Base-by-base conservation (phyloP, 768 basidiomycete genomes). In the Clavaria fumosa region DNA sequence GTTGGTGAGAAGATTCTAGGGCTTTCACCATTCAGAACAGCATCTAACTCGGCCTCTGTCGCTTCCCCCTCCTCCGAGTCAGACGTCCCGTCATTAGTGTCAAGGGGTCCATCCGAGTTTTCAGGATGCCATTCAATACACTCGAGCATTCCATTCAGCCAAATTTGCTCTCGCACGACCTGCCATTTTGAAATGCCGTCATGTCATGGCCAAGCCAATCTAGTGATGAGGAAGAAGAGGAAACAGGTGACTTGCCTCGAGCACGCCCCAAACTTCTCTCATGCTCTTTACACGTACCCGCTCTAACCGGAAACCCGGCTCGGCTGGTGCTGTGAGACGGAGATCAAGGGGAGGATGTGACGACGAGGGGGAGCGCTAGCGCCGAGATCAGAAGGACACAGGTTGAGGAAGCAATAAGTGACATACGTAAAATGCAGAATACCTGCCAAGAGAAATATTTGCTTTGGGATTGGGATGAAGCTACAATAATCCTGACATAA, bases 111-210 rank as follows among this genome's bases (percentile, higher is more conserved):
- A 22, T 53, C 48, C 10, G 60, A 42, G 7, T 59, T 62, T 47
- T 83, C 79, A 3, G 71, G 62, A 19, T 55, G 53, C 83, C 84
- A 88, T 9, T 67, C 55, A 31, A 69, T 72, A 31, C 67, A 63
- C 3, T 59, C 48, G 15, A 88, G 53, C n/a, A 66, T 64, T 47
- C 79, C 78, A 48, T 86, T 88, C 12, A 86, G 49, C 84, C 84
- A 88, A 47, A 77, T 80, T 55, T 86, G 84, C 43, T 86, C 83
- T 41, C 69, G 66, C 4, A 86, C 79, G 47, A 88, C 67, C 77
- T 81, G 9, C 9, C 26, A 14, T 28, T 3, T 20, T 23, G 39
- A 36, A 14, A 14, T 23, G 28, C 39, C 23, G 14, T 14, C 11
- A 20, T 7, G 26, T 36, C 20, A 35, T 14, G 43, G 36, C 35